Conservation (phyloP, 2,329 filamentous ascomycete genomes). For the Fusarium equiseti region DNA sequence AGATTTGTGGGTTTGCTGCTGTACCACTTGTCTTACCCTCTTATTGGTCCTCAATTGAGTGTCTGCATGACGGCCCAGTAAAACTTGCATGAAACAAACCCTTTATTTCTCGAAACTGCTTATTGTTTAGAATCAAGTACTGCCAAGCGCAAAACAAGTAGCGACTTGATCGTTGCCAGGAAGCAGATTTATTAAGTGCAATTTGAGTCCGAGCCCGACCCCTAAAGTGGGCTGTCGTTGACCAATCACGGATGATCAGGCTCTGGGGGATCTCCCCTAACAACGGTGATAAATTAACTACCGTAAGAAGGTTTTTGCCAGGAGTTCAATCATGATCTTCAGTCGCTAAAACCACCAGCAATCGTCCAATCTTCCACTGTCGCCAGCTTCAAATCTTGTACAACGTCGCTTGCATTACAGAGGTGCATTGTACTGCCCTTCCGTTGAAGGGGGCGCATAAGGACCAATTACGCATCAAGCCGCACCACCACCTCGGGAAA, state of each 20-base stretch:
- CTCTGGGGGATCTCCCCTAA: conserved; percentile 5
- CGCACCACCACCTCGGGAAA: not conserved
- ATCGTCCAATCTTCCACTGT: not conserved
- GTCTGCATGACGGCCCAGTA: not conserved
- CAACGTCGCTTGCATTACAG: not conserved
- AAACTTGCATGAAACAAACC: not conserved
- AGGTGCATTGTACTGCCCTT: not conserved
- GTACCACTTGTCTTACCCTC: not conserved
- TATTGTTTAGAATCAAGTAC: not conserved
- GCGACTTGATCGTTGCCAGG: not conserved
- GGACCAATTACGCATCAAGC: not conserved
- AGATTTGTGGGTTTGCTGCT: not conserved
- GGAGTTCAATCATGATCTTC: not conserved
- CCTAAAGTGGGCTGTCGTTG: conserved; percentile 2
- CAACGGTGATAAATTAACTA: conserved; percentile 10
- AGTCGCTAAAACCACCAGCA: not conserved
- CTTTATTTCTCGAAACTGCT: not conserved
- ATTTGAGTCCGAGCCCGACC: not conserved
- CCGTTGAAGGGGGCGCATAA: not conserved
- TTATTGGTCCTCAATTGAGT: not conserved
- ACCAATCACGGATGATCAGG: not conserved
- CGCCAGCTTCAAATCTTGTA: not conserved
- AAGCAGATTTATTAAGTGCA: not conserved
- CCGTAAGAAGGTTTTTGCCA: not conserved
- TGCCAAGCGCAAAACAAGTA: not conserved